phyloP scores from a whole-genome alignment of 768 basidiomycete genomes.

The Tephrocybe sp. region DNA sequence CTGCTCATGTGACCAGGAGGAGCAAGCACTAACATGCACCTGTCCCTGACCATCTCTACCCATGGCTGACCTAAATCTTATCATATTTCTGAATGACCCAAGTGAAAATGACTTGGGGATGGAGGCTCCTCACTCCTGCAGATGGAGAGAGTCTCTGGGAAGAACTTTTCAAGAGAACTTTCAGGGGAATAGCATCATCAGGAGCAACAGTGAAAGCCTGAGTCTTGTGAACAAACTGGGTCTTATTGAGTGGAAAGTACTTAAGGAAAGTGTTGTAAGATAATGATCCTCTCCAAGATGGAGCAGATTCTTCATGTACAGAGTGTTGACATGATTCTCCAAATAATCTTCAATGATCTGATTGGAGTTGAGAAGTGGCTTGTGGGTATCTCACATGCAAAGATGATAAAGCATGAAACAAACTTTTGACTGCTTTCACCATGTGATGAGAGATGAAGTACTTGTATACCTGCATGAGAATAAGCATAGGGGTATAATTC shows the following conservation, averaged over 20 bases:
- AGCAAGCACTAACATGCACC: too few species aligned
- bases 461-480: conserved; percentile 76
- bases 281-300: conserved; percentile 99
- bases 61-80: too few species aligned
- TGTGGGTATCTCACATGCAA: conserved; percentile 91
- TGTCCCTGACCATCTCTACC: too few species aligned
- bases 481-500: background rate
- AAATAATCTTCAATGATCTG: conserved; percentile 91
- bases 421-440: conserved; percentile 95
- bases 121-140: too few species aligned
- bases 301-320: conserved; percentile 98
- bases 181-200: conserved; percentile 95
- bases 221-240: conserved; percentile 93
- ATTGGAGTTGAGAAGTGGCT: conserved; percentile 91
- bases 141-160: too few species aligned
- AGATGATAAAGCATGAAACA: conserved; percentile 98
- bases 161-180: conserved; percentile 82
- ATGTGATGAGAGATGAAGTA: conserved; percentile 99
- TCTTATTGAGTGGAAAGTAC: conserved; percentile 93
- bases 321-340: conserved; percentile 93
- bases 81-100: too few species aligned
- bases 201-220: conserved; percentile 95
- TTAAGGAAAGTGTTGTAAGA: conserved; percentile 93
- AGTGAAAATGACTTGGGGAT: too few species aligned
- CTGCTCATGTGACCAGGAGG: too few species aligned